Conservation (phyloP, 2,329 filamentous ascomycete genomes). For the Akanthomyces lecanii region DNA sequence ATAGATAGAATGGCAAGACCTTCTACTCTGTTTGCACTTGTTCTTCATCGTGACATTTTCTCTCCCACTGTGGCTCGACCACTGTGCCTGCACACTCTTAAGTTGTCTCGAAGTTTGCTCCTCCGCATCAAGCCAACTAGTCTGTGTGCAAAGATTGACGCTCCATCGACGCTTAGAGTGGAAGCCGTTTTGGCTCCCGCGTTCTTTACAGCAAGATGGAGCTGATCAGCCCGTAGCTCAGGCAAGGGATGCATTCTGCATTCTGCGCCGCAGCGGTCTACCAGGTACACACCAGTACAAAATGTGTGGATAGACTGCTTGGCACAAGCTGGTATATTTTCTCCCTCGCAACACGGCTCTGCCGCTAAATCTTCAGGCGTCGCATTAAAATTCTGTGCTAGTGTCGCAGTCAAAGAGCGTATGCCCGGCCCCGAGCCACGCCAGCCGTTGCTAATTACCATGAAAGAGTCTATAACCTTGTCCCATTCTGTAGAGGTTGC, state of each 20-base stretch:
- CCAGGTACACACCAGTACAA: slow-evolving; percentile 16
- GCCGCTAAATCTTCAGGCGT: background rate
- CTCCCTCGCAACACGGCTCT: background rate
- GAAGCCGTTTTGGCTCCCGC: slow-evolving; percentile 48
- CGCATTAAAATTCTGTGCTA: background rate
- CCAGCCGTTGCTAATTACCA: background rate
- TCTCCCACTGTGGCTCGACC: background rate
- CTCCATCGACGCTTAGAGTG: slow-evolving; percentile 40
- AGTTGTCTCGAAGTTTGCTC: slow-evolving; percentile 78
- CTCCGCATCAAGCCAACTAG: slow-evolving; percentile 88
- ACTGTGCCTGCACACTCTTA: slow-evolving; percentile 76
- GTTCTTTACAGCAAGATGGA: slow-evolving; percentile 5
- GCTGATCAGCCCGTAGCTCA: slow-evolving; percentile 7
- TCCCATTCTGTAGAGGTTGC: background rate
- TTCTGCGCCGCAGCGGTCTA: slow-evolving; percentile 10
- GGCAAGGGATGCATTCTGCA: slow-evolving; percentile 14
- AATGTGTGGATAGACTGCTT: slow-evolving; percentile 9
- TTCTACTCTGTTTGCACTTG: slow-evolving; percentile 1
- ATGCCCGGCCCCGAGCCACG: background rate
- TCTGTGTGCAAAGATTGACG: slow-evolving; percentile 86
- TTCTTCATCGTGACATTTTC: background rate
- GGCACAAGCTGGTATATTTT: slow-evolving; percentile 12
- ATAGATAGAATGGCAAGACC: slow-evolving; percentile 15
- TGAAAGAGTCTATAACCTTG: background rate
- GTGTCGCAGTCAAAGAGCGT: background rate